Evolutionary conservation across 1,139 yeast genomes (phyloP).

Genomic region (Pichia sp.): DNA sequence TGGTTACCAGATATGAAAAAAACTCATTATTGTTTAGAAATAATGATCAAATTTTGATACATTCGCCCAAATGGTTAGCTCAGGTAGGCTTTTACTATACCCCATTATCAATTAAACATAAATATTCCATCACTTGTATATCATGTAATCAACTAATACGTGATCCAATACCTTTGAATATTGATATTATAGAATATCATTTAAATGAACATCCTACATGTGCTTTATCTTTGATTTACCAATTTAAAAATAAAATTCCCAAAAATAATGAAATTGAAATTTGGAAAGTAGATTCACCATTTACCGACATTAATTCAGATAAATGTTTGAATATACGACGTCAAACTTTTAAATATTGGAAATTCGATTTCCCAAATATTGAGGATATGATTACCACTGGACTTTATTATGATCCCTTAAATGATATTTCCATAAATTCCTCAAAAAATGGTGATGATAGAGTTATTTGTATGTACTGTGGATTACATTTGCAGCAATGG

Average conservation of each 20-base stretch:
- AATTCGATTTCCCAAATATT: conserved; percentile 4
- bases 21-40: neutral
- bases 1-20: conserved; percentile 1
- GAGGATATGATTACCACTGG: conserved; percentile 31
- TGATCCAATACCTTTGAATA: conserved; percentile 11
- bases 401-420: conserved; percentile 42
- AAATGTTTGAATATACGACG: conserved; percentile 4
- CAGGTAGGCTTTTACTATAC: conserved; percentile 14
- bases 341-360: conserved; percentile 11
- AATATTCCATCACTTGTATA: conserved; percentile 10
- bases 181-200: conserved; percentile 10
- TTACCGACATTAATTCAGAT: conserved; percentile 4
- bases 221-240: conserved; percentile 12
- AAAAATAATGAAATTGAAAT: neutral
- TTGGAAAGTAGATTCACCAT: conserved; percentile 5
- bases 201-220: conserved; percentile 4
- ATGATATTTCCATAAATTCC: conserved; percentile 25
- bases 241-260: conserved; percentile 6
- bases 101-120: conserved; percentile 11
- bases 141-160: conserved; percentile 7
- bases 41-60: neutral
- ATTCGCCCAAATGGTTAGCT: conserved; percentile 11
- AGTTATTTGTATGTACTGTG: conserved; percentile 70
- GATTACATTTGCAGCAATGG: conserved; percentile 66
- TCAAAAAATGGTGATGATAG: conserved; percentile 44